Base-by-base conservation (phyloP, 1,284 basidiomycete genomes). In the Ceratobasidium sp. region DNA sequence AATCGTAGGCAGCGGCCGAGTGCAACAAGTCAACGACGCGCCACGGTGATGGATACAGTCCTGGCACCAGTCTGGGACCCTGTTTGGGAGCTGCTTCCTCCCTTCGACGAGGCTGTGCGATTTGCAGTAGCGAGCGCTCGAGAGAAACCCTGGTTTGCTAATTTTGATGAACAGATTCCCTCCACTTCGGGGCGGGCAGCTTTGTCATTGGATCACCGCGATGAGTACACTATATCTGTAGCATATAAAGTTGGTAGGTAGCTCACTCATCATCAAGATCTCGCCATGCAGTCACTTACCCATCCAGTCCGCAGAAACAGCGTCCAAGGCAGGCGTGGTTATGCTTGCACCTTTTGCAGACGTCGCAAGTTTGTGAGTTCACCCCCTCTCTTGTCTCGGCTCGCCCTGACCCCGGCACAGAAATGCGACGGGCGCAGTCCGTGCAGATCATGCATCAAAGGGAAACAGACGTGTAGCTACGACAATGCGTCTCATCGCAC, bases 371-470 rank as follows among this genome's bases (percentile, higher is more conserved):
- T 69, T 57, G 64, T 69, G 26, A 57, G 64, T 57, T 2, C 21
- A 45, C 45, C 30, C 21, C 18, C 16, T 6, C 14, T 30, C 46
- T 34, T 3, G 9, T 36, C 32, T 50, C 5, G 23, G 18, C 30
- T 28, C 45, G 45, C 46, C 12, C 61, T 43, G 5, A 46, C 41
- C 9, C 6, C 16, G 21, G 23, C n/a, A 4, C 48, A 69, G 64
- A 69, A 69, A 57, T 69, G 64, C 52, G 64, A 69, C 52, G 64
- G 64, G 3, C 64, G 64, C 21, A 55, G 23, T 10, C 64, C 64
- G 2, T 69, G 64, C 52, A 41, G 53, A 26, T 69, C 64, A 9
- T 69, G 64, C 39, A 14, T 69, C 64, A 69, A 69, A 26, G 53
- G 50, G 36, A 69, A 69, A 39, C 64, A 69, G 28, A 69, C 64